These are phyloP conservation scores for Strobilomyces echinocephalus DNA, from an alignment of 768 basidiomycete genomes.

Conservation along the genomic window DNA sequence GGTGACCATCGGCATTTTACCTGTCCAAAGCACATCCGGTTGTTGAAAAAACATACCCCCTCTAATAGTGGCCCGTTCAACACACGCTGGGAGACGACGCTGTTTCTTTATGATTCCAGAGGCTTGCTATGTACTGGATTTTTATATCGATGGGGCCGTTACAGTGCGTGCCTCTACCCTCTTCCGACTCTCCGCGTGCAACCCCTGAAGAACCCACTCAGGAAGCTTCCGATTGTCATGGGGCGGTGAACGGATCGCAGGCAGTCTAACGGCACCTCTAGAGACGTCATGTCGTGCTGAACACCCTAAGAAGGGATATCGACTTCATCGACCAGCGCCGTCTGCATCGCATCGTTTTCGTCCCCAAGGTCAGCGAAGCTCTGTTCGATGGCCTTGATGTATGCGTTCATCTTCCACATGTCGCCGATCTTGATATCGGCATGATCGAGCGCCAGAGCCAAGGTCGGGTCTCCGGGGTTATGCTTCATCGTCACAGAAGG, in stretches of 20 bases:
- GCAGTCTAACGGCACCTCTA: constrained; percentile 51
- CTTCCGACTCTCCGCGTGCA: constrained; percentile 6
- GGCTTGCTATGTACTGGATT: constrained; percentile 11
- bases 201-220: constrained; percentile 3
- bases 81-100: too few relatives aligned
- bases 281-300: constrained; percentile 24
- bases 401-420: constrained; percentile 83
- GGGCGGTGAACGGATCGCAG: constrained; percentile 40
- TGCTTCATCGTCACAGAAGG: constrained; percentile 30
- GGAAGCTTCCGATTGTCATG: constrained; percentile 4
- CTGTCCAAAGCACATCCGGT: too few relatives aligned
- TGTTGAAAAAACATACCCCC: too few relatives aligned
- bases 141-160: constrained; percentile 31
- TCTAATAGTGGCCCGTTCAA: too few relatives aligned
- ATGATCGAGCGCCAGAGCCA: constrained; percentile 83
- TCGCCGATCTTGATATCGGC: constrained; percentile 65
- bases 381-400: constrained; percentile 66
- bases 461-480: constrained; percentile 35
- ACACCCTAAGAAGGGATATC: constrained; percentile 17
- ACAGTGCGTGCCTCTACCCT: constrained; percentile 25
- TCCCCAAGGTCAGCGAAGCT: constrained; percentile 47
- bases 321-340: constrained; percentile 1
- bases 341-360: constrained; percentile 11
- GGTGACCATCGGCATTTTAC: too few relatives aligned
- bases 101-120: too few relatives aligned